Evolutionary conservation across 352 stramenopile genomes (phyloP), one percentile per base, ranked within the genome.

Genomic region (Phytophthora sansomeana): DNA sequence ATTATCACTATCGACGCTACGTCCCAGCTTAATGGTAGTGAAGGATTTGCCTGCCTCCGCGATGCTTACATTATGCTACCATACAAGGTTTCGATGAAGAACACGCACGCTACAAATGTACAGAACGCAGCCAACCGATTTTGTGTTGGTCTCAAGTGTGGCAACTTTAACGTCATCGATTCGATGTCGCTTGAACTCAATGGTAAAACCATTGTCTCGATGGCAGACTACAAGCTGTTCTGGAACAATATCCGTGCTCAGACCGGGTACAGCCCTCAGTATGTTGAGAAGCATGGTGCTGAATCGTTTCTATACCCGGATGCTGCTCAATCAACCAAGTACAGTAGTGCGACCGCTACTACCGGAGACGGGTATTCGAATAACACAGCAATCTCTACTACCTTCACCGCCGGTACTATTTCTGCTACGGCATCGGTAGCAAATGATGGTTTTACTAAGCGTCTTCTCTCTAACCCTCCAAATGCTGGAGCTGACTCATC

Each of bases 61-160:
- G 61, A 55, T 66, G 55, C 55, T 6, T 63, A 71, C 44, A 71
- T 52, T 3, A 55, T 66, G 28, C 32, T 65, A 17, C 42, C 61
- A 24, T 66, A 65, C 39, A 61, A 63, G 24, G 30, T 55, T 6
- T 41, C 8, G 8, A 61, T 66, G 55, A 56, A 62, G 19, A 58
- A 67, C 3, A 24, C 21, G 21, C 21, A 24, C 29, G n/a, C 19
- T 48, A 10, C 10, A 33, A 42, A 38, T 24, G 24, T 5, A 33
- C 35, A 48, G 36, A 39, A 14, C 19, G 6, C 9, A 2, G 52
- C 52, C 16, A 59, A 59, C 38, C 26, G 52, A 10, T 43, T 39
- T 14, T 59, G 38, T 16, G 26, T 26, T 41, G 24, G 16, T 11
- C 28, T 50, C 0, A 43, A 59, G n/a, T 59, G 52, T 17, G 52